Conservation (phyloP, 805 yeast species). For the Priceomyces haplophilus region DNA sequence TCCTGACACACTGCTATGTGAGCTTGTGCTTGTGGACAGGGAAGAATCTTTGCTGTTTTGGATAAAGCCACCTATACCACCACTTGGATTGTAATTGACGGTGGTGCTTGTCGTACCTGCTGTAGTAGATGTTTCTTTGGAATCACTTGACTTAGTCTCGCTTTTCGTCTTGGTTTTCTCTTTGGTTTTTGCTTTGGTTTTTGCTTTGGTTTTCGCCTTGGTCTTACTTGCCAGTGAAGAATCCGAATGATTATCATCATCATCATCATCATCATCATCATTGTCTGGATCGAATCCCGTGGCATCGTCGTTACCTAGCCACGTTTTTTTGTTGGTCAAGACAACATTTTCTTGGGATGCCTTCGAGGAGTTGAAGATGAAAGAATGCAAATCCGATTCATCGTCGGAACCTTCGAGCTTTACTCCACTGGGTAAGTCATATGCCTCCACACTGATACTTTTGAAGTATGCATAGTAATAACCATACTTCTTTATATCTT, state of each 20-base stretch:
- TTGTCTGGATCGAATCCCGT: constrained; percentile 62
- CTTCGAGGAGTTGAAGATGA: constrained; percentile 44
- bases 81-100: constrained; percentile 12
- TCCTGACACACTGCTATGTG: neutral
- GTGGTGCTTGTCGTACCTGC: constrained; percentile 6
- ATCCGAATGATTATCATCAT: constrained; percentile 1
- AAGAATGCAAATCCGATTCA: constrained; percentile 53
- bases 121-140: too few relatives aligned
- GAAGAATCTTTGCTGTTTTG: constrained; percentile 24
- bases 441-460: constrained; percentile 61
- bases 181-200: too few relatives aligned
- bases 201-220: constrained; percentile 8
- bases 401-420: constrained; percentile 39
- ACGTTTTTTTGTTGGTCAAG: constrained; percentile 61
- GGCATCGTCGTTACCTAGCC: constrained; percentile 57
- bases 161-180: too few relatives aligned
- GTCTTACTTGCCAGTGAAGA: constrained; percentile 15
- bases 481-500: constrained; percentile 73
- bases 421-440: constrained; percentile 65
- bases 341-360: constrained; percentile 39
- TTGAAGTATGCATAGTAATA: constrained; percentile 70
- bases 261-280: constrained; percentile 13
- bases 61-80: constrained; percentile 36
- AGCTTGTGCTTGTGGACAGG: constrained; percentile 6
- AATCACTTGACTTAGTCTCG: constrained; percentile 4